These are phyloP conservation scores for Cydonia oblonga DNA, from an alignment of 331 rosid genomes.

Conservation along the genomic window DNA sequence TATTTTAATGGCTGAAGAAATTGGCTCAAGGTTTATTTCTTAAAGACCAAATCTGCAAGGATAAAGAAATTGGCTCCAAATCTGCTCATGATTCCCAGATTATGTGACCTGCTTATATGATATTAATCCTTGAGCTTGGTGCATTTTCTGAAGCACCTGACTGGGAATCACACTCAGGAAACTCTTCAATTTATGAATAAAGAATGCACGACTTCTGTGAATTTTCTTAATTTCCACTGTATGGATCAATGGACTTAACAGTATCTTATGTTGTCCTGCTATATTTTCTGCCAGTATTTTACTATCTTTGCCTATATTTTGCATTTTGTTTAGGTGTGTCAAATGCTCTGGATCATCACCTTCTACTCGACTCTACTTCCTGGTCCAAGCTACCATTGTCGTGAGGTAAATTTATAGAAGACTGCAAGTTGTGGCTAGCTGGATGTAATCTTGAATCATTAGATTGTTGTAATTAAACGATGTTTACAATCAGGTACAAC, in stretches of 20 bases:
- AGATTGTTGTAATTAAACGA: background rate
- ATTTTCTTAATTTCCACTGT: background rate
- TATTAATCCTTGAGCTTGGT: background rate
- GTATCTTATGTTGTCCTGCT: background rate
- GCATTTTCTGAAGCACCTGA: background rate
- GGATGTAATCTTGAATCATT: background rate
- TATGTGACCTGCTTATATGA: background rate
- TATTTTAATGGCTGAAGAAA: too few relatives aligned
- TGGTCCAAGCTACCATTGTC: conserved; percentile 52
- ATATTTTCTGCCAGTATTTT: background rate
- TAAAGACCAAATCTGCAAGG: too few relatives aligned
- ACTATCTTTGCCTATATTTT: background rate
- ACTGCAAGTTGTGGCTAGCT: background rate
- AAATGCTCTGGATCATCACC: conserved; percentile 42
- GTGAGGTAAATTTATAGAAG: conserved; percentile 23
- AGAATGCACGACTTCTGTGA: background rate
- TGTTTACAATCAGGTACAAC: conserved; percentile 9
- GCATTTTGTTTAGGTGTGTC: conserved; percentile 27
- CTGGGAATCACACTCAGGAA: background rate
- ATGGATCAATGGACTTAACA: background rate
- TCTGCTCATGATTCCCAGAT: background rate
- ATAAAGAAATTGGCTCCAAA: background rate
- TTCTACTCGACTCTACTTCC: conserved; percentile 54
- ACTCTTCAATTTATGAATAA: background rate
- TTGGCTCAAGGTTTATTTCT: background rate